Base-by-base conservation (phyloP, 1,139 yeast species). In the Taphrina pruni region DNA sequence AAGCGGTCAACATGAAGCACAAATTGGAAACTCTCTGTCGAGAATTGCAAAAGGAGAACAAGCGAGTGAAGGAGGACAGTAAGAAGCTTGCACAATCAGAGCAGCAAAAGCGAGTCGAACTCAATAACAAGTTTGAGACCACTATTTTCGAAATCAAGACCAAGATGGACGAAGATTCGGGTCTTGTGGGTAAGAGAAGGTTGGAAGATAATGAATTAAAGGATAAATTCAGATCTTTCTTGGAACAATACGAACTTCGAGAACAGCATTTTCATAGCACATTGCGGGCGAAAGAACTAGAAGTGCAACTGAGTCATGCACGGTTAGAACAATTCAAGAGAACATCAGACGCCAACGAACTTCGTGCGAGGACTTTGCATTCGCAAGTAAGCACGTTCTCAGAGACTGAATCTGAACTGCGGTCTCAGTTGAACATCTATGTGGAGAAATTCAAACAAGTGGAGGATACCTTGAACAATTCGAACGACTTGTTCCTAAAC, bases 371-470 rank as follows among this genome's bases (percentile, higher is more conserved):
- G 41, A 60, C 71, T 12, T 65, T 72, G n/a, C 65, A 68, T 7
- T 65, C 66, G 8, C 73, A 72, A 58, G 71, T 72, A 8, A 61
- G 72, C 8, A 70, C 73, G 2, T 72, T 72, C 45, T 68, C 70
- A 6, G 70, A 71, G 54, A 71, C 74, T 5, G 74, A 72, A 55
- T 54, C 71, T 26, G 74, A 72, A 36, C 60, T 72, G 55, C 69
- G 73, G 20, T 57, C 70, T 9, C 74, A 72, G 52, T 55, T 72
- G 51, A 72, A 72, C 52, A 69, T 72, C 41, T 72, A 72, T 39
- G 74, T 72, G n/a, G 74, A 72, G 45, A 72, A 72, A 61, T 72
- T 72, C 70, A 72, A 72, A 51, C 74, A 72, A 48, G 74, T 72
- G 36, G 74, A 72, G 38, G 74, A 70, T 35, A 72, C 74, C 26